phyloP scores from a whole-genome alignment of 306 rosid genomes.

The Begonia peltatifolia region DNA sequence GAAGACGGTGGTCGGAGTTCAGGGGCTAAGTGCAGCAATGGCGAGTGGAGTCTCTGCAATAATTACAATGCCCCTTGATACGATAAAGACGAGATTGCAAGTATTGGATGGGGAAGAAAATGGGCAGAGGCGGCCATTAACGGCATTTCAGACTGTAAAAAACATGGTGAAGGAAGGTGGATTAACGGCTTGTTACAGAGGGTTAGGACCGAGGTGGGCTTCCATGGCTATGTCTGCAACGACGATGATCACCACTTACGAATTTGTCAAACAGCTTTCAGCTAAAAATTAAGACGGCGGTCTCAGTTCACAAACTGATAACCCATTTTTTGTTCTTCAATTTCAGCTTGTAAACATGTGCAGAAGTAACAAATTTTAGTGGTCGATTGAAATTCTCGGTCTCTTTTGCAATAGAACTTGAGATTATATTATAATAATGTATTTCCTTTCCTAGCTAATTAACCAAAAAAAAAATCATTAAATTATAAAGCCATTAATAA shows the following conservation, averaged over 20 bases:
- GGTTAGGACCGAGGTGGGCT: constrained; percentile 92
- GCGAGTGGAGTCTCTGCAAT: constrained; percentile 88
- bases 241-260: constrained; percentile 90
- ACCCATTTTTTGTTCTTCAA: too few relatives aligned
- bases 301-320: too few relatives aligned
- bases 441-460: too few relatives aligned
- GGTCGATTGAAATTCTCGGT: too few relatives aligned
- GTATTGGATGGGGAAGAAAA: constrained; percentile 79
- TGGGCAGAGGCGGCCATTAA: constrained; percentile 57
- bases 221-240: constrained; percentile 96
- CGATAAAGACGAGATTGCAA: constrained; percentile 80
- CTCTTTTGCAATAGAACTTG: too few relatives aligned
- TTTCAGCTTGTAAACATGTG: too few relatives aligned
- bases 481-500: too few relatives aligned
- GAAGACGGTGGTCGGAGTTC: constrained; percentile 49
- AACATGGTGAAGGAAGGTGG: constrained; percentile 82
- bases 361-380: too few relatives aligned
- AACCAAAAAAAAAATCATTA: too few relatives aligned
- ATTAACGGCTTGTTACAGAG: constrained; percentile 75
- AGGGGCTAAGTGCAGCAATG: constrained; percentile 73
- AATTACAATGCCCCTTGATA: constrained; percentile 87
- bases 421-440: too few relatives aligned
- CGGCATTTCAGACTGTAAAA: constrained; percentile 45
- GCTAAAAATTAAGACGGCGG: constrained; percentile 38
- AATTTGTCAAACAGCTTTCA: constrained; percentile 76